A percentile compares a stretch with the other conserved stretches of the same genome.
Conservation (phyloP, 345 rosid genomes). For the Pugionium dolabratum region DNA sequence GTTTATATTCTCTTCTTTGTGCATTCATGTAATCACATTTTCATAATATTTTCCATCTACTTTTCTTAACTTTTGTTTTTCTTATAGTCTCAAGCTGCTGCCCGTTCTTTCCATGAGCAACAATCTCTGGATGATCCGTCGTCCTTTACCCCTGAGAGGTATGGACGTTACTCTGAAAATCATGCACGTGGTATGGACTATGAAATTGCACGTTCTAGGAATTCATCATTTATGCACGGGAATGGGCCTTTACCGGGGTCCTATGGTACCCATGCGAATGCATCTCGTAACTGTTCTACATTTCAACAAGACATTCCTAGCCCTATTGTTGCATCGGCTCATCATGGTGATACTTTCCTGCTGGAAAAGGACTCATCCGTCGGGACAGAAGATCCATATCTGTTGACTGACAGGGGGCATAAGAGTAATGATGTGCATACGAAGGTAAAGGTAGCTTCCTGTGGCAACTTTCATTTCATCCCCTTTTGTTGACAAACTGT, state of each 20-base stretch:
- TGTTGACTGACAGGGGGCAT: constrained; percentile 38
- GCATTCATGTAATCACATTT: not conserved
- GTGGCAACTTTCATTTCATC: constrained; percentile 23
- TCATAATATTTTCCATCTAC: not conserved
- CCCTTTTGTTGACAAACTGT: constrained; percentile 6
- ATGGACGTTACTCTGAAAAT: constrained; percentile 54
- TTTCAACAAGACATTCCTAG: constrained; percentile 69
- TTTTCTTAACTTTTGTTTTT: constrained; percentile 17
- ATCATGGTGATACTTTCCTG: constrained; percentile 53
- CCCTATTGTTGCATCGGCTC: constrained; percentile 52
- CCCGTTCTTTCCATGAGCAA: constrained; percentile 61
- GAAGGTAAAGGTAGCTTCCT: constrained; percentile 43
- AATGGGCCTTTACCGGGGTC: constrained; percentile 59
- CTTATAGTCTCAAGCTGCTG: constrained; percentile 50
- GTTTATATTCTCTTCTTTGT: constrained; percentile 4
- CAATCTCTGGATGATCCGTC: constrained; percentile 68
- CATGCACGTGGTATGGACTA: constrained; percentile 55
- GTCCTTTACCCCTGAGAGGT: constrained; percentile 49
- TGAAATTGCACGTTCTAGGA: constrained; percentile 56
- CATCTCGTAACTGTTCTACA: constrained; percentile 53
- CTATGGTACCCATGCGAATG: constrained; percentile 56
- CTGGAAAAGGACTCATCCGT: constrained; percentile 52
- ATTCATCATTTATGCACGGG: constrained; percentile 54
- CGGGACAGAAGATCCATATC: constrained; percentile 45
- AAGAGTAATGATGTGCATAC: constrained; percentile 40